A percentile compares a stretch with the other conserved stretches of the same genome.
These are phyloP conservation scores for Aspergillus avenaceus DNA, from an alignment of 495 filamentous ascomycete species.

Conservation along the genomic window DNA sequence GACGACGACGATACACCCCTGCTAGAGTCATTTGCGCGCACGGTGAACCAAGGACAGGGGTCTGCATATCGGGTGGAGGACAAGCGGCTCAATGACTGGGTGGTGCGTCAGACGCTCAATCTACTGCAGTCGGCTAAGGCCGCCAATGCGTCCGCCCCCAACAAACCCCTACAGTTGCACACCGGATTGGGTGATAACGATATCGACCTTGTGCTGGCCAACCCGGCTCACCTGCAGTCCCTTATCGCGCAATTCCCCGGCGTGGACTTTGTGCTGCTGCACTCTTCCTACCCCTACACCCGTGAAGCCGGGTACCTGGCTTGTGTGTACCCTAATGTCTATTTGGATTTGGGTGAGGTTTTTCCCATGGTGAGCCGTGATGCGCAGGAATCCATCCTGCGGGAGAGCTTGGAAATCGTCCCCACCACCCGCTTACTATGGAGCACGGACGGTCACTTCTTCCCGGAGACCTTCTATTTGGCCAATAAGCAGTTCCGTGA, in stretches of 20 bases:
- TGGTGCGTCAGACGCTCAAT: slow-evolving; percentile 54
- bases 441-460: slow-evolving; percentile 81
- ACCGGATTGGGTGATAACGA: slow-evolving; percentile 85
- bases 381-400: slow-evolving; percentile 70
- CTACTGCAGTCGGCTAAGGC: slow-evolving; percentile 15
- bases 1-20: slow-evolving; percentile 17
- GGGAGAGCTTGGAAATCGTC: slow-evolving; percentile 71
- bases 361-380: slow-evolving; percentile 79
- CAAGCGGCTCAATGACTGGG: slow-evolving; percentile 58
- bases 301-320: slow-evolving; percentile 80
- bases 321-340: slow-evolving; percentile 75
- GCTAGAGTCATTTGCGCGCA: slow-evolving; percentile 30
- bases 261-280: slow-evolving; percentile 75
- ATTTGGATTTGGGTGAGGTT: slow-evolving; percentile 81
- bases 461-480: slow-evolving; percentile 78
- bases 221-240: slow-evolving; percentile 71
- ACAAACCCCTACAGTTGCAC: slow-evolving; percentile 82
- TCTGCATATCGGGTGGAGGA: slow-evolving; percentile 54
- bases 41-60: slow-evolving; percentile 17
- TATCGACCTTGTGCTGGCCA: slow-evolving; percentile 63
- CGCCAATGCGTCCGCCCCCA: slow-evolving; percentile 16
- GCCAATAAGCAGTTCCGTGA: slow-evolving; percentile 76
- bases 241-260: slow-evolving; percentile 66
- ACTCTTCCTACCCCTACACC: slow-evolving; percentile 82
- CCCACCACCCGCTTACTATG: slow-evolving; percentile 76